A percentile compares a stretch with the other conserved stretches of the same genome.
Evolutionary conservation across 1,284 basidiomycete species (phyloP).

Genomic region (Puccinia polysora): DNA sequence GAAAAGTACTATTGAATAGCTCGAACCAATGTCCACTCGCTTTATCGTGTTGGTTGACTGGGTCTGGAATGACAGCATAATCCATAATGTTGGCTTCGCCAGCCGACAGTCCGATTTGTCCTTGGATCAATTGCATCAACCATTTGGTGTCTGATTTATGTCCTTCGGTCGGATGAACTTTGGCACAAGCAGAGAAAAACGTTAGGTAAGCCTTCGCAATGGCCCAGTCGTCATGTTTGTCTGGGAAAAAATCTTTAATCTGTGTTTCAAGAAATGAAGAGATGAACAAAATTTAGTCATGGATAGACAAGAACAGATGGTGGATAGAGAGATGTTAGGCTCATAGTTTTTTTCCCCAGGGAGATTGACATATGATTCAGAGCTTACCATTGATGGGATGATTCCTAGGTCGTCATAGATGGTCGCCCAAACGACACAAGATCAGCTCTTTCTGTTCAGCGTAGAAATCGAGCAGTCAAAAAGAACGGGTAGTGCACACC

Average conservation of each 20-base stretch:
- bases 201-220: constrained; percentile 40
- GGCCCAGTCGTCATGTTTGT: constrained; percentile 36
- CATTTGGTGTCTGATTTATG: constrained; percentile 33
- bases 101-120: constrained; percentile 29
- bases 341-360: no score
- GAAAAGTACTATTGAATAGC: not conserved
- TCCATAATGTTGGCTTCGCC: constrained; percentile 41
- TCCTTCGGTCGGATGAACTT: constrained; percentile 42
- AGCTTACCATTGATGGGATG: constrained; percentile 42
- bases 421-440: no score
- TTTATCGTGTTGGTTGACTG: constrained; percentile 39
- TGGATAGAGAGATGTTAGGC: no score
- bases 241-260: constrained; percentile 38
- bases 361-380: no score
- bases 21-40: not conserved
- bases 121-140: constrained; percentile 39
- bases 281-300: not conserved
- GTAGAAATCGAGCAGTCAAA: no score
- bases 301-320: not conserved
- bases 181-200: constrained; percentile 15
- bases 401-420: no score
- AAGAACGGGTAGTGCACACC: no score
- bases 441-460: no score
- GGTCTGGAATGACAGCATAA: constrained; percentile 33
- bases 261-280: not conserved